Base-by-base conservation (phyloP, 2,329 filamentous ascomycete genomes). In the Neonectria faginata region DNA sequence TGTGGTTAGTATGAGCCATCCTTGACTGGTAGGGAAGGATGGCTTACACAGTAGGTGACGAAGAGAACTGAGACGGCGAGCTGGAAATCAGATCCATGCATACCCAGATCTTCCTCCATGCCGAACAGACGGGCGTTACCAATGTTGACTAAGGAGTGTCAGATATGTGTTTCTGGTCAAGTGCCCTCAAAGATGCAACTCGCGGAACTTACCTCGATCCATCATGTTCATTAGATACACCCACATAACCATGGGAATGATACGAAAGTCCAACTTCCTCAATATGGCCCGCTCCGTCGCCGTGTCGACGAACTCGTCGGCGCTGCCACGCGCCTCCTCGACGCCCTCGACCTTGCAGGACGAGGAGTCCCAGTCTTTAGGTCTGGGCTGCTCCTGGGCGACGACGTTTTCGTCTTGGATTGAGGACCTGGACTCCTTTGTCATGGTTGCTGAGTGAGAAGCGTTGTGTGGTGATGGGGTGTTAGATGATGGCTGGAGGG, bases 41-140 rank as follows among this genome's bases (percentile, higher is more conserved):
- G 11, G 64, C 79, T 63, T 79, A 84, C 83, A 72, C 81, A 85
- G 54, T 80, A 79, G 2, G 76, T 75, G 36, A 81, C 66, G 54
- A 77, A 78, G 16, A 78, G 71, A 14, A 78, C 70, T 0, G 84
- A 86, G 1, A 87, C 84, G 0, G 83, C 79, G 12, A 84, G 57
- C 73, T 91, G 87, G 70, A 87, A 91, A 68, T 90, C 84, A 22
- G 85, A 83, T 3, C 82, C 81, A 29, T 75, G 73, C 67, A 92
- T 78, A 11, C 81, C 79, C 3, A 91, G 79, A 60, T 91, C 88
- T 22, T 84, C 77, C 73, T 90, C 86, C 36, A 73, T 50, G 5
- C 57, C 57, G 10, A 72, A 73, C 1, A 91, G 79, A 9, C 84
- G 81, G 18, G 88, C 88, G 78, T 91, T 91, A 42, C 88, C 88